These are phyloP conservation scores for Lepidopterella palustris DNA, from an alignment of 495 filamentous ascomycete genomes.

Conservation along the genomic window DNA sequence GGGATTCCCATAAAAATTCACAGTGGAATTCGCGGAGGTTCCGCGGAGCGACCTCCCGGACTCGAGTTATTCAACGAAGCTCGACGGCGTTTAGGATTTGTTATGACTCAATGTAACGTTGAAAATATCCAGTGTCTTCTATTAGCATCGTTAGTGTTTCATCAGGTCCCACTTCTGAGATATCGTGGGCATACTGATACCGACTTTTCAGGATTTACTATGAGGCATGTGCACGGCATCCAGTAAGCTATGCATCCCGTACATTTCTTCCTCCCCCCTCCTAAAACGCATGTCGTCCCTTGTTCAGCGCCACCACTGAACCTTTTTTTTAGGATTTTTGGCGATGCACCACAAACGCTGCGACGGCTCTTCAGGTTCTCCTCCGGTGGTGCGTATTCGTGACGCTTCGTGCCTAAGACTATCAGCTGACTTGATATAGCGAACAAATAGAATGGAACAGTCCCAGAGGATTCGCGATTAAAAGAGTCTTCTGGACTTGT, in stretches of 20 bases:
- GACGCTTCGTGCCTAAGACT: neutral
- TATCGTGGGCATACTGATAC: neutral
- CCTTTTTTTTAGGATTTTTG: conserved; percentile 46
- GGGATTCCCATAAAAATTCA: conserved; percentile 38
- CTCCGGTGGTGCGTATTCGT: conserved; percentile 42
- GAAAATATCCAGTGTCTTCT: conserved; percentile 53
- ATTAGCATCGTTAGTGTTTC: conserved; percentile 44
- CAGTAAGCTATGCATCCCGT: no score
- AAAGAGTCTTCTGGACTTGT: conserved; percentile 54
- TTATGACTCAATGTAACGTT: conserved; percentile 47
- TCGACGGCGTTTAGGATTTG: conserved; percentile 51
- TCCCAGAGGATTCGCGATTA: conserved; percentile 45
- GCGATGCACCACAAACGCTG: conserved; percentile 48
- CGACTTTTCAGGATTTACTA: conserved; percentile 45
- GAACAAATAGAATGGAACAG: conserved; percentile 45
- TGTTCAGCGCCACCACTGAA: neutral
- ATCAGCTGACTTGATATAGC: conserved; percentile 28
- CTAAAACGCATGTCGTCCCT: no score
- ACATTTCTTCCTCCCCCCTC: no score
- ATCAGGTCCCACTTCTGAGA: neutral
- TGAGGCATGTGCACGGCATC: conserved; percentile 44
- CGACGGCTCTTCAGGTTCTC: conserved; percentile 47
- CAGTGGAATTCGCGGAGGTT: conserved; percentile 50
- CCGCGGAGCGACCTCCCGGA: conserved; percentile 46
- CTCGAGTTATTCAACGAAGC: conserved; percentile 55